Base-by-base conservation (phyloP, 768 basidiomycete genomes). In the Suillus alpinus region DNA sequence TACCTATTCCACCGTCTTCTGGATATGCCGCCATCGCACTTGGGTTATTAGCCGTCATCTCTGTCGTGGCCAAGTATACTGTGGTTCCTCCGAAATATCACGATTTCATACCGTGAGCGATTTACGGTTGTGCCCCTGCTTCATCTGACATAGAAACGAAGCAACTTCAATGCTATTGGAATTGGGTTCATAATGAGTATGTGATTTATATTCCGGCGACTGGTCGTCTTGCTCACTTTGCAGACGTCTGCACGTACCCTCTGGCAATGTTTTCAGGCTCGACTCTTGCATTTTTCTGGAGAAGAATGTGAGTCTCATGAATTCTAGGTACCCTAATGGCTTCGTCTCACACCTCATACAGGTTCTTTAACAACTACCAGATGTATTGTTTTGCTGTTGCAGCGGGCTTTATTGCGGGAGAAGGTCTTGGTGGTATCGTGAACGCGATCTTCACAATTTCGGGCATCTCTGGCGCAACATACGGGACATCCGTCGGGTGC, bases 21-120 rank as follows among this genome's bases (percentile, higher is more conserved):
- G 85, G 85, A 10, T 82, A 81, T 65, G 81, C 83, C 5, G 83
- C 86, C 41, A 84, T 87, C 63, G 84, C 64, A 47, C 76, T 86
- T 4, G 78, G 77, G 7, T 71, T 86, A 57, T 66, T 76, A 59
- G 78, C 81, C 32, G 74, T 79, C 36, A 12, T 80, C 40, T 77
- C 77, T 6, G 76, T 86, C 36, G 55, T 82, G n/a, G 69, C 76
- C 32, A 83, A 80, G 66, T 60, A 67, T 14, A 63, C 58, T 20
- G 37, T 64, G 43, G 64, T 70, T n/a, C 71, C 68, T 14, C 62
- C 68, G 0, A 70, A 62, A 56, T 65, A 71, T 50, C 68, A 69
- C 1, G 51, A 55, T 4, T 68, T 46, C 14, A 50, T 72, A 13
- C 70, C 69, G 66, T 70, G 63, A 39, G 53, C 37, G 20, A 20